Percentiles rank a stretch among this genome's conserved stretches.
Evolutionary conservation across 441 rosid species (phyloP).

Genomic region (Viola pubescens): DNA sequence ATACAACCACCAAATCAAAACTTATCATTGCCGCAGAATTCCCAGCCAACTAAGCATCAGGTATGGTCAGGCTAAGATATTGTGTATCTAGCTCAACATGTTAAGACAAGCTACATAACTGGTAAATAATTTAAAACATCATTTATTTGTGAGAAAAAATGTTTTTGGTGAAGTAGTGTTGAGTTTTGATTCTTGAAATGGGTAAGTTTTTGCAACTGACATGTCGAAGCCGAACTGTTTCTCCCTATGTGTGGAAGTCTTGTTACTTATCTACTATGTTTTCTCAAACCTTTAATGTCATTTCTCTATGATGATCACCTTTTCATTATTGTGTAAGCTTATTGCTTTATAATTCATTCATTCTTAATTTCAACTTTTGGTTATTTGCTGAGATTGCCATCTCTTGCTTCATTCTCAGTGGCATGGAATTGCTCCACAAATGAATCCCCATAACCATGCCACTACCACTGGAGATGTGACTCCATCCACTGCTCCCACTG

Average conservation of each 20-base stretch:
- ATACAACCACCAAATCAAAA: slow-evolving; percentile 77
- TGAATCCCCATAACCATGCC: slow-evolving; percentile 27
- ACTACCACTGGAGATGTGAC: slow-evolving; percentile 43
- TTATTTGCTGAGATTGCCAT: slow-evolving; percentile 13
- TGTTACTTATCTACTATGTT: not conserved
- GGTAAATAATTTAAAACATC: too few species aligned
- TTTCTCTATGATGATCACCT: too few species aligned
- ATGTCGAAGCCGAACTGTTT: too few species aligned
- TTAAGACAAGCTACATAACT: too few species aligned
- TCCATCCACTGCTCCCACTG: slow-evolving; percentile 32
- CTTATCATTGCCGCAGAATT: slow-evolving; percentile 43
- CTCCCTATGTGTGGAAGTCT: too few species aligned
- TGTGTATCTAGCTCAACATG: too few species aligned
- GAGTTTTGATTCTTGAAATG: too few species aligned
- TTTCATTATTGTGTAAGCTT: not conserved
- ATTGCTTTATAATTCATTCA: not conserved
- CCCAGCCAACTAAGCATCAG: slow-evolving; percentile 64
- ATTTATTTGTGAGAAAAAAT: too few species aligned
- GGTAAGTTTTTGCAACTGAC: too few species aligned
- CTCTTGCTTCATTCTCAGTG: slow-evolving; percentile 39
- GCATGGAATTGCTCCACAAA: slow-evolving; percentile 46
- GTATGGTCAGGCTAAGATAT: slow-evolving; percentile 26
- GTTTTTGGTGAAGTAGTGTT: too few species aligned
- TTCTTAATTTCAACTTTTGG: not conserved
- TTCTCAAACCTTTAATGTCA: not conserved